Conservation (phyloP, 2,329 filamentous ascomycete genomes). For the Aureobasidium lini region DNA sequence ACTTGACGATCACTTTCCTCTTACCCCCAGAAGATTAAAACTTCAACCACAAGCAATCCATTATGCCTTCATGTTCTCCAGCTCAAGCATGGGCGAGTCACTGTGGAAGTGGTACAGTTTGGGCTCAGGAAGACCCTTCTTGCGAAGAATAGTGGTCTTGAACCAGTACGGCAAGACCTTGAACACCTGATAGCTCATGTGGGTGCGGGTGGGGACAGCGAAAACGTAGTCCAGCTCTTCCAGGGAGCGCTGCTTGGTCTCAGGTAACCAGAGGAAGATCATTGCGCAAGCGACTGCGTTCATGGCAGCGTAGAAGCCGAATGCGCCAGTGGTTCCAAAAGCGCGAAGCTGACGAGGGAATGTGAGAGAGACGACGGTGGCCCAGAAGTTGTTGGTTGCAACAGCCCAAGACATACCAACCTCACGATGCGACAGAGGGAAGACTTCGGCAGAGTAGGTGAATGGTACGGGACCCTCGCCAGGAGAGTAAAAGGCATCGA, state of each 20-base stretch:
- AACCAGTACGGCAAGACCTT: constrained; percentile 41
- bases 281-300: constrained; percentile 55
- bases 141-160: constrained; percentile 35
- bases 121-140: constrained; percentile 22
- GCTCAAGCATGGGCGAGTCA: background rate
- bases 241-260: constrained; percentile 41
- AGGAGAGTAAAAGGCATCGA: constrained; percentile 35
- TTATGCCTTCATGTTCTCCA: background rate
- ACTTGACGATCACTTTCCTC: too few relatives aligned
- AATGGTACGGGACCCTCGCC: constrained; percentile 42
- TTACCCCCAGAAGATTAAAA: too few relatives aligned
- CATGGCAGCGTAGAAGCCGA: constrained; percentile 54
- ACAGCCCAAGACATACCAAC: constrained; percentile 24
- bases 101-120: constrained; percentile 13
- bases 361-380: constrained; percentile 43
- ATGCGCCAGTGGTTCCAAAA: constrained; percentile 47
- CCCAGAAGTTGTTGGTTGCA: constrained; percentile 42
- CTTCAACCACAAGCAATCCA: too few relatives aligned
- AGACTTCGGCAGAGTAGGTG: constrained; percentile 28
- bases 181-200: constrained; percentile 26
- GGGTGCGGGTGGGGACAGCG: constrained; percentile 39
- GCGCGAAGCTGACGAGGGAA: constrained; percentile 41
- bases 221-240: constrained; percentile 47
- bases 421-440: constrained; percentile 26
- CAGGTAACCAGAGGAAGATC: constrained; percentile 54